Percentiles rank a stretch among this genome's conserved stretches.
Conservation (phyloP, 1,139 yeast species). For the Arxiozyma bovina region DNA sequence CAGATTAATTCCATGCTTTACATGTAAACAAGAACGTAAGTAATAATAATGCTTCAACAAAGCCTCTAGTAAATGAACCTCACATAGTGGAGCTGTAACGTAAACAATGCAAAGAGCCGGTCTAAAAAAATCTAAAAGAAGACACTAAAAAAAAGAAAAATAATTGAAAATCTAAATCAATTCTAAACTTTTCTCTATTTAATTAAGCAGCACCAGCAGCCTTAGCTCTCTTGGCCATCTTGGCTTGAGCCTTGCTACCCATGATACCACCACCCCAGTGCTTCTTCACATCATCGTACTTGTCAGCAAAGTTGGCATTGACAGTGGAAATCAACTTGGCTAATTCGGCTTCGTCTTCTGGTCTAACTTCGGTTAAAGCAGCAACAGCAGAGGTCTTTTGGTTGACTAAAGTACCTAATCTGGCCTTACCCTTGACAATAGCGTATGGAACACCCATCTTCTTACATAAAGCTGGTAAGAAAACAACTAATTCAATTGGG, state of each 20-base stretch:
- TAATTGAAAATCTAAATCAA: neutral
- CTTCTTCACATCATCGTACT: constrained; percentile 91
- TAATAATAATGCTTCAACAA: constrained; percentile 2
- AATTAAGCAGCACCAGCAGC: constrained; percentile 34
- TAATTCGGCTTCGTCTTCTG: constrained; percentile 91
- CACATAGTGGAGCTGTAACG: neutral
- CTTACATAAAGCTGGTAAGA: constrained; percentile 97
- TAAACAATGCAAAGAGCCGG: constrained; percentile 2
- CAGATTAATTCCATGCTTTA: neutral
- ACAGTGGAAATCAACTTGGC: constrained; percentile 87
- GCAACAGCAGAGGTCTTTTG: constrained; percentile 95
- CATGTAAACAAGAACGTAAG: neutral
- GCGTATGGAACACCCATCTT: constrained; percentile 99
- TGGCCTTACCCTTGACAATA: constrained; percentile 96
- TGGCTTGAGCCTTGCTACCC: constrained; percentile 86
- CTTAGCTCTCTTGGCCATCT: constrained; percentile 50
- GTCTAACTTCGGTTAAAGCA: constrained; percentile 87
- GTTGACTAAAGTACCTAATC: constrained; percentile 96
- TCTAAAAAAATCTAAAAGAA: neutral
- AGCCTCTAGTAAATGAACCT: neutral
- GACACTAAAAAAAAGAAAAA: neutral
- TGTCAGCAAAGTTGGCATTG: constrained; percentile 83
- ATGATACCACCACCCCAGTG: constrained; percentile 99
- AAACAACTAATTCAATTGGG: constrained; percentile 94
- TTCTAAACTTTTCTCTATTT: neutral